Base-by-base conservation (phyloP, 345 rosid genomes). In the Rubroshorea leprosula region DNA sequence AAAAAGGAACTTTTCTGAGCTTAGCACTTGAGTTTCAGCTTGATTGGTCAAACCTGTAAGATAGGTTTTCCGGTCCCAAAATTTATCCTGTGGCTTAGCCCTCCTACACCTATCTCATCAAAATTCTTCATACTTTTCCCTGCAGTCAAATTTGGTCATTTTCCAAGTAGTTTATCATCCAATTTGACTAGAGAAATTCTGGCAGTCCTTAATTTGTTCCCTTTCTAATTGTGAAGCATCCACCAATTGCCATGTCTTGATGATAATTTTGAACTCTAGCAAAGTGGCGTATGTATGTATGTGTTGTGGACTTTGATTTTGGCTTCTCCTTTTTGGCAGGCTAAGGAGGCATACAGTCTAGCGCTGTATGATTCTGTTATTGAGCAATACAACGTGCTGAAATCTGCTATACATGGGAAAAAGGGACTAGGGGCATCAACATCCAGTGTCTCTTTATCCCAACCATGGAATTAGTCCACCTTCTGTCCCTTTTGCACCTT, bases 381-480 rank as follows among this genome's bases (percentile, higher is more conserved):
- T 13, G 84, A 75, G 56, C 99, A 93, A 55, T 86, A 93, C 80
- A 67, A 74, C 52, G 77, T 76, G 50, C 80, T 93, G 47, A 72
- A 78, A 68, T 73, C 84, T 29, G 97, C 96, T n/a, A 60, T 89
- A 55, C 74, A 74, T 57, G 80, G 83, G 19, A 74, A 78, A 65
- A 74, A 25, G 72, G 89, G 95, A 59, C 54, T 76, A n/a, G 74
- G 77, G 58, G 91, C 89, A 61, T 86, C 97, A 63, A 81, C 65
- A 58, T 73, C 84, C 29, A 60, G 59, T 14, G 80, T 89, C 72
- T 73, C 86, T 49, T 71, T 93, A 69, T 86, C 97, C 47, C 99
- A 86, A 66, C 88, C 99, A 27, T 89, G 96, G 97, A 73, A 73
- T 57, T 78, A 81, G 67, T 70, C 68, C 15, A 63, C 56, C 54